These are phyloP conservation scores for Choiromyces venosus DNA, from an alignment of 495 filamentous ascomycete species.

Conservation along the genomic window DNA sequence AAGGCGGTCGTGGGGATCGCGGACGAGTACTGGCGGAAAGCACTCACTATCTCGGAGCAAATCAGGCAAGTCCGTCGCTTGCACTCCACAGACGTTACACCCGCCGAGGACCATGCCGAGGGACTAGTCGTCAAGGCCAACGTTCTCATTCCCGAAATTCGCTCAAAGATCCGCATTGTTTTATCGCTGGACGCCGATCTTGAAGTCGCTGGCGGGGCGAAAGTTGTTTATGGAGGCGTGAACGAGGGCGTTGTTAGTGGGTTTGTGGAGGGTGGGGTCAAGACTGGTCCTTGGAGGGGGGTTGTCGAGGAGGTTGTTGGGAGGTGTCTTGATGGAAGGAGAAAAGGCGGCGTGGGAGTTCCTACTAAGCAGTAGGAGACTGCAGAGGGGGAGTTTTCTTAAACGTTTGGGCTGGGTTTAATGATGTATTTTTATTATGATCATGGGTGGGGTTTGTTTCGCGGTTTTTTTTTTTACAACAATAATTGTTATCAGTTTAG, in stretches of 20 bases:
- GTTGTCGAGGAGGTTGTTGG: conserved; percentile 29
- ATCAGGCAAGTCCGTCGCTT: conserved; percentile 45
- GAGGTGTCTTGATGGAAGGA: conserved; percentile 29
- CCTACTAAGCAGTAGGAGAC: conserved; percentile 25
- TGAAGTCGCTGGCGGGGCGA: conserved; percentile 14
- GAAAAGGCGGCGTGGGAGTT: conserved; percentile 29
- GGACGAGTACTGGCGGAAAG: conserved; percentile 56
- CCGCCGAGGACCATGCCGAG: neutral
- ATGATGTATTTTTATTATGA: neutral
- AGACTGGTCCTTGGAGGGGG: conserved; percentile 14
- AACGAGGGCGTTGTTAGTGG: conserved; percentile 24
- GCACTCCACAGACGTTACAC: conserved; percentile 12
- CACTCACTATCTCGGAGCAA: conserved; percentile 50
- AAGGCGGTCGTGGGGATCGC: conserved; percentile 54
- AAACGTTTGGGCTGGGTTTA: neutral
- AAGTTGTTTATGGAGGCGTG: conserved; percentile 27
- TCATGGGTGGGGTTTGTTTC: neutral
- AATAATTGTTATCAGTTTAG: neutral
- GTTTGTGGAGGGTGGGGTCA: conserved; percentile 19
- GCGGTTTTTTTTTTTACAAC: neutral
- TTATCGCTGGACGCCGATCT: conserved; percentile 12
- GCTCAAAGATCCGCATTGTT: conserved; percentile 28
- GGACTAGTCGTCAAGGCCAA: conserved; percentile 16
- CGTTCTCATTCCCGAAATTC: conserved; percentile 30
- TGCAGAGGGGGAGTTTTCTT: neutral